phyloP scores from a whole-genome alignment of 768 basidiomycete genomes.

The Phanerochaete sordida region DNA sequence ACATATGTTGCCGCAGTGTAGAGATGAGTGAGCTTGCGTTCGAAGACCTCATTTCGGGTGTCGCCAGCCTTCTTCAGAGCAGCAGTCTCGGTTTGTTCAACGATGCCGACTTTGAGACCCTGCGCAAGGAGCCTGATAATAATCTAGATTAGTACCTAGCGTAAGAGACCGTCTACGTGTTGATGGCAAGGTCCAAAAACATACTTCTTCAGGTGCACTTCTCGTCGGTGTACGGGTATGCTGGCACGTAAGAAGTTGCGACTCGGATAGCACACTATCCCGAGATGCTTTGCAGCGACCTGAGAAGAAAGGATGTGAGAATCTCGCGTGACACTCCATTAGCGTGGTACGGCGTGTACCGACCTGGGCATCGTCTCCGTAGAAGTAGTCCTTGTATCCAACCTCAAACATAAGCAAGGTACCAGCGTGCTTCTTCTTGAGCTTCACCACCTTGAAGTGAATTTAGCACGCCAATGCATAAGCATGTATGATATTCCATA shows the following conservation, averaged over 20 bases:
- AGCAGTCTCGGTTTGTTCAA: slow-evolving; percentile 82
- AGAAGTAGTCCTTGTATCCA: slow-evolving; percentile 84
- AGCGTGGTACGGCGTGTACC: slow-evolving; percentile 2
- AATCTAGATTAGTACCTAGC: background rate
- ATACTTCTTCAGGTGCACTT: slow-evolving; percentile 76
- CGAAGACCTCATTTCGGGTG: slow-evolving; percentile 70
- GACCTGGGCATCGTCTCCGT: slow-evolving; percentile 80
- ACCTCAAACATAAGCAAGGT: slow-evolving; percentile 76
- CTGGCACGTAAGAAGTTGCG: slow-evolving; percentile 76
- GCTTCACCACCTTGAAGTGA: slow-evolving; percentile 22
- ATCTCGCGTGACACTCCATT: background rate
- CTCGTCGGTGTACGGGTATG: slow-evolving; percentile 64
- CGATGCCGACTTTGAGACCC: slow-evolving; percentile 82
- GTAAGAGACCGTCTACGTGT: background rate
- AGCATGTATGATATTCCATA: slow-evolving; percentile 15
- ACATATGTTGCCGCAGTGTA: slow-evolving; percentile 88
- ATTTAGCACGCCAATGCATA: background rate
- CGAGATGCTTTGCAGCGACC: slow-evolving; percentile 74
- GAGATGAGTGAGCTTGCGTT: slow-evolving; percentile 68
- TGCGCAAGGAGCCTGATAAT: slow-evolving; percentile 61
- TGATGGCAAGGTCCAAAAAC: slow-evolving; percentile 13
- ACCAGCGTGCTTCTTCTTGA: slow-evolving; percentile 64
- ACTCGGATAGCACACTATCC: slow-evolving; percentile 68
- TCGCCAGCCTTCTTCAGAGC: slow-evolving; percentile 83
- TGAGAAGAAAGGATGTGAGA: slow-evolving; percentile 22